Base-by-base conservation (phyloP, 1,284 basidiomycete genomes). In the Marasmius fiardii region DNA sequence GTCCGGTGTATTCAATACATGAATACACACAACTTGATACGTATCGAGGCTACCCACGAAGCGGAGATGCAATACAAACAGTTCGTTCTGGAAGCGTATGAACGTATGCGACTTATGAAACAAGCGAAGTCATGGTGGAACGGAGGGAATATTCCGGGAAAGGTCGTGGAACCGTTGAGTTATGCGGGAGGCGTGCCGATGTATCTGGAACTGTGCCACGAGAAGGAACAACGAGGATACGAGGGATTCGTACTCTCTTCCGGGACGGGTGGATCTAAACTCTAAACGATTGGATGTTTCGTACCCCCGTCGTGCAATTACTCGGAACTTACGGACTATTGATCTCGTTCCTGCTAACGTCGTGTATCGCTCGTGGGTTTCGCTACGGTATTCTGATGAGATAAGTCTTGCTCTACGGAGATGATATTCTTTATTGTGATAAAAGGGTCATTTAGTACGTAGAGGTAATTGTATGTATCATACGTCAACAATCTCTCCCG, bases 1-100 rank as follows among this genome's bases (percentile, higher is more conserved):
- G 51, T 61, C 18, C 43, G 60, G 11, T 66, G 64, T 50, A 43
- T 67, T 10, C 14, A 47, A 1, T 52, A 65, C 55, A 57, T 67
- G 52, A 58, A 56, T 2, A 20, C 53, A 24, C 39, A 61, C 16
- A 47, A 54, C 1, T 34, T 60, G 16, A 62, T 63, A 0, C 59
- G 63, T 20, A 64, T 65, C 8, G 59, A 64, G 26, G 53, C 66
- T 1, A 59, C 37, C 4, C 50, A 35, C 33, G 62, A 53, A 18
- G 65, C 64, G 2, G 65, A 66, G 43, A 48, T 58, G 18, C 59
- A 50, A 1, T 67, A 59, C 57, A 54, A 54, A 0, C 24, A 58
- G 14, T 52, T 56, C 11, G 54, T 64, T 14, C 45, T 48, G 23
- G 35, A 39, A 3, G 39, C 39, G 39, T 18, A 49, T 8, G 47